Conservation (phyloP, 225 moss, liverwort and hornwort genomes). For the Pseudisothecium myosuroides region DNA sequence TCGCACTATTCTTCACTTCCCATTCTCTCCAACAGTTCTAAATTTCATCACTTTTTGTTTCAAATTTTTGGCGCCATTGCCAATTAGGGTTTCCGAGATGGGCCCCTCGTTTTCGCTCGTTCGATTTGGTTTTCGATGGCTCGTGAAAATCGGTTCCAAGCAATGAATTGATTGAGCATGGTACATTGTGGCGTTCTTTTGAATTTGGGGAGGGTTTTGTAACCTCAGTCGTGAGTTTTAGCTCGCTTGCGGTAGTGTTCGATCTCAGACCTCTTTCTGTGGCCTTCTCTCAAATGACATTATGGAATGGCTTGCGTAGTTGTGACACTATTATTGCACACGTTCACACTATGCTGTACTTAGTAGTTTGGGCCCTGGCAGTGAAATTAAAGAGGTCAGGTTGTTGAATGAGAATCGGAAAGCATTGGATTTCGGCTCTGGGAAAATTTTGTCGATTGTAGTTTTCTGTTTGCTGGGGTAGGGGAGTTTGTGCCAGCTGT, state of each 20-base stretch:
- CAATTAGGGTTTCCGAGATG: constrained; percentile 8
- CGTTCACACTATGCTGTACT: background rate
- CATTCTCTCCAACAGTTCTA: background rate
- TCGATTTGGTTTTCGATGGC: background rate
- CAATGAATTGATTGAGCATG: background rate
- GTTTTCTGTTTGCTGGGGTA: background rate
- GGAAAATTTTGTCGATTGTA: background rate
- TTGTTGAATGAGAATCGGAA: background rate
- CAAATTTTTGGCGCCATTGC: background rate
- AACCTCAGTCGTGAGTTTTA: background rate
- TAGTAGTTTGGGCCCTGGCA: background rate
- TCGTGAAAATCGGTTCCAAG: background rate
- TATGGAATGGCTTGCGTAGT: background rate
- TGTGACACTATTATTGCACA: background rate
- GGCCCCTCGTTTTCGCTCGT: background rate
- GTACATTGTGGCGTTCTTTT: too few relatives aligned
- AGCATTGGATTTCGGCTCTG: background rate
- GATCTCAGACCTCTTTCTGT: background rate
- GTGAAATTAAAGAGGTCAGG: background rate
- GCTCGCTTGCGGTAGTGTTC: background rate
- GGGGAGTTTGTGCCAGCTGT: background rate
- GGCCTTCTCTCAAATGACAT: background rate
- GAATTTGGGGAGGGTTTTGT: background rate
- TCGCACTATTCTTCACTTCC: background rate
- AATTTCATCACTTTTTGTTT: background rate